Evolutionary conservation across 1,139 yeast species (phyloP).

Genomic region (Candida sp.): DNA sequence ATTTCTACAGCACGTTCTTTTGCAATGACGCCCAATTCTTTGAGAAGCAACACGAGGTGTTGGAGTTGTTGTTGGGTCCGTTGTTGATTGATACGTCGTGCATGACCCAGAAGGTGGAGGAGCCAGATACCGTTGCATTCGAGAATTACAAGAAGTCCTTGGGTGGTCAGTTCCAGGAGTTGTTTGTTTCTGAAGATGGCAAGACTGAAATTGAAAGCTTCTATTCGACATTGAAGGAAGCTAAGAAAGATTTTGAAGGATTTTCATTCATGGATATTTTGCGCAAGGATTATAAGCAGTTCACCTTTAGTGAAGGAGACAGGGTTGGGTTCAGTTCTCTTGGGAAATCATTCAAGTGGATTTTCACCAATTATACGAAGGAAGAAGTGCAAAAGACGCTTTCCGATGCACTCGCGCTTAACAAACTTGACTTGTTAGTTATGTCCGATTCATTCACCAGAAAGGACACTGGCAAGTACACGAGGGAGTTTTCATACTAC

Average conservation of each 20-base stretch:
- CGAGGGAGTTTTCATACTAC: constrained; percentile 60
- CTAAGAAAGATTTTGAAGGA: constrained; percentile 68
- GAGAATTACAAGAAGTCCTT: constrained; percentile 30
- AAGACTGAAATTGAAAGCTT: constrained; percentile 16
- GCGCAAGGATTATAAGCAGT: constrained; percentile 85
- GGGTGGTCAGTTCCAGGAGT: constrained; percentile 1
- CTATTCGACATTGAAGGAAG: constrained; percentile 47
- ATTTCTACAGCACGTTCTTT: constrained; percentile 47
- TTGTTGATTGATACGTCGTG: constrained; percentile 74
- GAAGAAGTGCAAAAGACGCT: constrained; percentile 44
- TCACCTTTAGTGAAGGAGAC: constrained; percentile 44
- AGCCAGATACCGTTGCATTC: constrained; percentile 53
- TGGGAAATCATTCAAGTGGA: constrained; percentile 68
- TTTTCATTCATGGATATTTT: constrained; percentile 63
- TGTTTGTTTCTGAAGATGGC: background rate
- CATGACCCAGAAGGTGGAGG: constrained; percentile 61
- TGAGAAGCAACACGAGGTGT: constrained; percentile 34
- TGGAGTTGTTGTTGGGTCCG: constrained; percentile 64
- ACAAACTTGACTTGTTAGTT: constrained; percentile 55
- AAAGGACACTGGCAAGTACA: constrained; percentile 41
- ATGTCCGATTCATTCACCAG: constrained; percentile 66
- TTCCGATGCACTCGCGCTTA: constrained; percentile 33
- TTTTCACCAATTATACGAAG: constrained; percentile 35
- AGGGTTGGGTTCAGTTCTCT: constrained; percentile 78
- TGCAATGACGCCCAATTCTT: constrained; percentile 17